phyloP scores from a whole-genome alignment of 305 asterid genomes.

The Fraxinus paxiana region DNA sequence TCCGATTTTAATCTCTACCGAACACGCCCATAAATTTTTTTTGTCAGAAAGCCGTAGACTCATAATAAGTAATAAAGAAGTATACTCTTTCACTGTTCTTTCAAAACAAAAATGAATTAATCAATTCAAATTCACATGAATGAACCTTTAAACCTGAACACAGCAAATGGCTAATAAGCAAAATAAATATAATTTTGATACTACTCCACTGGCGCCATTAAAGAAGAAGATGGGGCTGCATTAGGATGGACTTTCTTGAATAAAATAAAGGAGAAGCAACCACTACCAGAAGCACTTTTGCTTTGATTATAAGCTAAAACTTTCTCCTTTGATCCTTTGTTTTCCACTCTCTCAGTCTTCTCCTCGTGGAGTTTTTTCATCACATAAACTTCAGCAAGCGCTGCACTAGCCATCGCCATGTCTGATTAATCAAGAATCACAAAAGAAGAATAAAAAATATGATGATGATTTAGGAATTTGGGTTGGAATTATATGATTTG shows the following conservation, averaged over 20 bases:
- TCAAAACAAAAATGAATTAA: not conserved
- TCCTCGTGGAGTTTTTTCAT: slow-evolving; percentile 33
- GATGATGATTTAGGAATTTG: not conserved
- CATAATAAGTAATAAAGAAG: not conserved
- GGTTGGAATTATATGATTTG: not conserved
- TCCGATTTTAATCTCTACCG: no score
- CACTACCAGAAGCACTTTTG: not conserved
- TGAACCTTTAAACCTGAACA: not conserved
- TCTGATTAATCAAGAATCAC: not conserved
- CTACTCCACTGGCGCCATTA: not conserved
- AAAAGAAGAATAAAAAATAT: not conserved
- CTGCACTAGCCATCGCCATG: slow-evolving; percentile 29
- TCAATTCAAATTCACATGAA: not conserved
- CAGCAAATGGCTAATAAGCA: not conserved
- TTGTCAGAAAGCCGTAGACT: not conserved
- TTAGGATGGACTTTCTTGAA: slow-evolving; percentile 37
- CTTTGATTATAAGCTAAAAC: not conserved
- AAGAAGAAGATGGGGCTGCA: not conserved
- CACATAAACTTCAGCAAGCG: slow-evolving; percentile 37
- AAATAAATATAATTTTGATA: not conserved
- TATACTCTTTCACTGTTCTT: not conserved
- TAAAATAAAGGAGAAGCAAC: slow-evolving; percentile 27
- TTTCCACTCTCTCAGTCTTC: slow-evolving; percentile 40
- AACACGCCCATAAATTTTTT: no score
- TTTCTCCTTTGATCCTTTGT: not conserved